Evolutionary conservation across 2,329 filamentous ascomycete species (phyloP), one percentile per base, ranked within the genome.

Genomic region (Colletotrichum endophyticum): DNA sequence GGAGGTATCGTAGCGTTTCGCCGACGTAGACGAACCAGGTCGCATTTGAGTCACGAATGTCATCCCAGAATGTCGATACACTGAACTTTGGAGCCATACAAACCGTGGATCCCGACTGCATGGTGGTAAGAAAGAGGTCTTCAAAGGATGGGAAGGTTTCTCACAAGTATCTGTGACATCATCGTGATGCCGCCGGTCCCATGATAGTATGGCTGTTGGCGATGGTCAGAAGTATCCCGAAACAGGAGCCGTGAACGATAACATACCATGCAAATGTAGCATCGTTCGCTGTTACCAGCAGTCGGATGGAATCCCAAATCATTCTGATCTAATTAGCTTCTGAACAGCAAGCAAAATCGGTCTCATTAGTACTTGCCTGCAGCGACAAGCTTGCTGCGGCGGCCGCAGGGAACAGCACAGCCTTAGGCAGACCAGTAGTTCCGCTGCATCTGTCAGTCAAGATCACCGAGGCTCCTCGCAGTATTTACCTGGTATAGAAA

Each of bases 11-110:
- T 8, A 94, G 91, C 0, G 93, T 95, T 82, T 96, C 94, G 80
- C 94, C 94, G 4, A 96, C 94, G 81, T 96, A 96, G 22, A 94
- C 91, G 79, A 96, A 94, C 80, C 91, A 90, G 0, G 94, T 95
- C 1, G 94, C 91, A 16, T 89, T 85, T 0, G 92, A 93, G 74
- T 93, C 93, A 62, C 92, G 90, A 25, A 95, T 87, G 78, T 96
- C 94, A 36, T 85, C 84, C 94, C 94, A 96, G 87, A 96, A 96
- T 22, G 88, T 88, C 0, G 91, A 90, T 2, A 90, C 92, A 76
- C 92, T 94, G 86, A 96, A 96, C 81, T 89, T 92, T 70, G 89
- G 90, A 25, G 91, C 92, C 49, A 94, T 89, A 80, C 91, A 93
- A 39, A 93, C 84, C 0, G 92, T 92, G 12, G 86, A 84, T 13